Base-by-base conservation (phyloP, 495 filamentous ascomycete genomes). In the Penicillium parvum region DNA sequence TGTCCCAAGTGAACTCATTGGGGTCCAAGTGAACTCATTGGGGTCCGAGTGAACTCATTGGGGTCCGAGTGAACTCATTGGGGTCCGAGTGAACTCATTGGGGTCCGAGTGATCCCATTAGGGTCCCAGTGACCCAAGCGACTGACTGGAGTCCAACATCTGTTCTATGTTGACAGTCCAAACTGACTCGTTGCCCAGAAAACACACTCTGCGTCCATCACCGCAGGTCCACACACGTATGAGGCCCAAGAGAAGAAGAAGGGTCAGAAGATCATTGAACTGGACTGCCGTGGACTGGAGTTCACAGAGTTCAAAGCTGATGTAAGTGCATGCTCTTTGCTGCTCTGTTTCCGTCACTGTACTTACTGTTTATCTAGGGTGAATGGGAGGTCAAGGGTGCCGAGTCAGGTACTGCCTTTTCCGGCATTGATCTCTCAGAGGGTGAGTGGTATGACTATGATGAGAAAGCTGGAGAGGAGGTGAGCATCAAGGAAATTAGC, bases 201-300 rank as follows among this genome's bases (percentile, higher is more conserved):
- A 63, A 79, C 82, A 49, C 78, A 83, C 46, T 78, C 77, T 23
- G 84, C 82, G 10, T 80, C 77, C 27, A 90, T 97, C 61, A 82
- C 76, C 36, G 71, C 76, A 2, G 70, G 79, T 0, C 91, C 92
- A 0, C 77, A 75, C 29, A 52, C 82, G 2, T 96, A 94, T 49
- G 60, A 78, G 32, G 59, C 65, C 3, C 55, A 71, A 4, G 60
- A 64, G 8, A 87, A 89, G 19, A 73, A 85, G 8, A 87, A 80
- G 47, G 65, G 68, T 23, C 79, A 85, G 57, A 90, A 86, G 49
- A 78, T 97, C 29, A 73, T 98, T 25, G 82, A 87, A 53, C 81
- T 98, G 41, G 92, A 97, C 68, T 97, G 92, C 66, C 80, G 92
- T 37, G 92, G 92, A 4, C 72, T 96, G 5, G 92, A 98, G 61